Percentiles rank a stretch among this genome's conserved stretches.
Conservation (phyloP, 257 asterid genomes). For the Plantago elongata region DNA sequence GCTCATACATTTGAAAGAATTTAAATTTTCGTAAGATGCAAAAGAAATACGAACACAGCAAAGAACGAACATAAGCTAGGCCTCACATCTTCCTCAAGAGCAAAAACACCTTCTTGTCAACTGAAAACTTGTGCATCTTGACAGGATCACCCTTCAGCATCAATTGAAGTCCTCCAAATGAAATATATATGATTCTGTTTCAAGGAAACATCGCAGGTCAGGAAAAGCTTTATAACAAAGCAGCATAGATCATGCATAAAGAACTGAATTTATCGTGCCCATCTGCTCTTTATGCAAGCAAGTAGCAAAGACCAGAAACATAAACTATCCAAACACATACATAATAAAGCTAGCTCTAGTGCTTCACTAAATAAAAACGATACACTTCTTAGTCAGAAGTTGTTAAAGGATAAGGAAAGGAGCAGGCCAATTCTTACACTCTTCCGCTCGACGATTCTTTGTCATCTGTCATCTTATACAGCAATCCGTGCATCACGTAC, state of each 20-base stretch:
- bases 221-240: no score
- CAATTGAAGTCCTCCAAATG: conserved; percentile 94
- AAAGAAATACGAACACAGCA: neutral
- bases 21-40: no score
- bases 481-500: conserved; percentile 81
- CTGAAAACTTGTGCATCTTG: conserved; percentile 4
- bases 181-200: conserved; percentile 55
- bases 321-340: no score
- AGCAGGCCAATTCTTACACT: conserved; percentile 40
- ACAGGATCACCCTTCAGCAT: conserved; percentile 62
- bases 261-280: no score
- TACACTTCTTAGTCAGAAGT: no score
- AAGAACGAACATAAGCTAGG: neutral
- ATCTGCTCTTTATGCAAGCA: no score
- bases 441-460: conserved; percentile 17
- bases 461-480: conserved; percentile 66
- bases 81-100: conserved; percentile 73
- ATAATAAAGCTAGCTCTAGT: no score
- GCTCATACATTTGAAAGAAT: no score
- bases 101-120: neutral
- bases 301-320: no score
- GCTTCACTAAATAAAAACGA: no score
- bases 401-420: no score
- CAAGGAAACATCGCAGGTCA: neutral
- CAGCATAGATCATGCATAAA: no score